Evolutionary conservation across 2,329 filamentous ascomycete genomes (phyloP).

Genomic region (Lasiodiplodia citricola): DNA sequence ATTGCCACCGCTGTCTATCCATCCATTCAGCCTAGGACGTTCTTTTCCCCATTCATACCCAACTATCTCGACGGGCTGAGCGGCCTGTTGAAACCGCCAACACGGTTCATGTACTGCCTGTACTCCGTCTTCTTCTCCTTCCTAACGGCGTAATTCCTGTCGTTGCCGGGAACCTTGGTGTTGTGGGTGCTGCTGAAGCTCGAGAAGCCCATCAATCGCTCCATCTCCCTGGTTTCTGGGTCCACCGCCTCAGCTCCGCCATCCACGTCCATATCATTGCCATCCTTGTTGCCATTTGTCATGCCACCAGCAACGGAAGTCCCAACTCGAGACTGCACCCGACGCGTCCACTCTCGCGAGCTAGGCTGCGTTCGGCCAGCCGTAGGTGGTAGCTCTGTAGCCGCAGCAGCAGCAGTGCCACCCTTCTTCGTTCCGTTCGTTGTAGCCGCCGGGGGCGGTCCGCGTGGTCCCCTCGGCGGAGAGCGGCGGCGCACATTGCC

Average conservation of each 20-base stretch:
- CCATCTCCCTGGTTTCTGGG: constrained; percentile 74
- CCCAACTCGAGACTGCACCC: background rate
- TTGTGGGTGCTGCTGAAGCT: constrained; percentile 86
- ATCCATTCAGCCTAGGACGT: background rate
- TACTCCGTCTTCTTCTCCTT: constrained; percentile 97
- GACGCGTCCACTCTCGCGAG: constrained; percentile 16
- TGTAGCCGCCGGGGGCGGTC: background rate
- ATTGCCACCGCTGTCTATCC: background rate
- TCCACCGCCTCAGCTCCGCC: constrained; percentile 53
- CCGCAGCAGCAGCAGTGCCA: background rate
- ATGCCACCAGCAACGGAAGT: background rate
- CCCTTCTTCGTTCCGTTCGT: constrained; percentile 5
- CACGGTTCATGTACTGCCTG: constrained; percentile 93
- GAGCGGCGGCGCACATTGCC: constrained; percentile 9
- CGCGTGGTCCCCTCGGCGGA: constrained; percentile 19
- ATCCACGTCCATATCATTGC: constrained; percentile 38
- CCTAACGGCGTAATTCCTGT: constrained; percentile 74
- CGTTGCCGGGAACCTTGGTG: constrained; percentile 86
- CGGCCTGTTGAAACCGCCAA: constrained; percentile 81
- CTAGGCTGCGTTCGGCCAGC: constrained; percentile 16
- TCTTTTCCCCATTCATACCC: background rate
- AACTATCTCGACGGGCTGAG: constrained; percentile 54
- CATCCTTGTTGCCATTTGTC: background rate
- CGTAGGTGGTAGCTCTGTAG: background rate
- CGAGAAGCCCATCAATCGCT: constrained; percentile 87